A percentile compares a stretch with the other conserved stretches of the same genome.
These are phyloP conservation scores for Glycyrrhiza uralensis DNA, from an alignment of 306 rosid genomes.

Conservation along the genomic window DNA sequence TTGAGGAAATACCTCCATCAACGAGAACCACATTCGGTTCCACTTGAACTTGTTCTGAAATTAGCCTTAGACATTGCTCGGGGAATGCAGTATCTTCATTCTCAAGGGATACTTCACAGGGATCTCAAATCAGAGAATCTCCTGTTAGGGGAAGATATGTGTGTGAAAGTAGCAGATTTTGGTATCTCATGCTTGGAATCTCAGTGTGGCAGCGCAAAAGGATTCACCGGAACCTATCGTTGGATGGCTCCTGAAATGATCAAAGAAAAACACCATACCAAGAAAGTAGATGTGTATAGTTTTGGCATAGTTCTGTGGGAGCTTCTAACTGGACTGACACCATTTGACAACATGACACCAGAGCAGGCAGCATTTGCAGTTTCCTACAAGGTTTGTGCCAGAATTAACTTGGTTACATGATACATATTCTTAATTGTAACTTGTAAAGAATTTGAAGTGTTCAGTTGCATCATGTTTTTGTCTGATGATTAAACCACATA, in stretches of 20 bases:
- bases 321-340: slow-evolving; percentile 78
- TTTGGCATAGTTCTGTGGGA: slow-evolving; percentile 98
- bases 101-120: slow-evolving; percentile 91
- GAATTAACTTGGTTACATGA: background rate
- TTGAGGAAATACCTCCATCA: slow-evolving; percentile 81
- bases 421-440: background rate
- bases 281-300: slow-evolving; percentile 95
- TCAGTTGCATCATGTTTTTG: background rate
- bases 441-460: background rate
- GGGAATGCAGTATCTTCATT: slow-evolving; percentile 91
- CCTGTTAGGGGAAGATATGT: slow-evolving; percentile 80
- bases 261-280: slow-evolving; percentile 84
- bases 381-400: slow-evolving; percentile 69
- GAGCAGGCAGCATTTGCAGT: slow-evolving; percentile 99
- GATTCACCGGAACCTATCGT: slow-evolving; percentile 91
- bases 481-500: slow-evolving; percentile 6
- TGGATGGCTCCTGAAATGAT: slow-evolving; percentile 99
- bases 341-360: slow-evolving; percentile 91
- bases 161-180: slow-evolving; percentile 93
- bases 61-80: slow-evolving; percentile 72
- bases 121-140: slow-evolving; percentile 97
- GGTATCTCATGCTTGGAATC: slow-evolving; percentile 94
- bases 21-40: slow-evolving; percentile 72
- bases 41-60: slow-evolving; percentile 66
- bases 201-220: slow-evolving; percentile 68